Evolutionary conservation across 2,329 filamentous ascomycete species (phyloP).

Genomic region (Colletotrichum australisinense): DNA sequence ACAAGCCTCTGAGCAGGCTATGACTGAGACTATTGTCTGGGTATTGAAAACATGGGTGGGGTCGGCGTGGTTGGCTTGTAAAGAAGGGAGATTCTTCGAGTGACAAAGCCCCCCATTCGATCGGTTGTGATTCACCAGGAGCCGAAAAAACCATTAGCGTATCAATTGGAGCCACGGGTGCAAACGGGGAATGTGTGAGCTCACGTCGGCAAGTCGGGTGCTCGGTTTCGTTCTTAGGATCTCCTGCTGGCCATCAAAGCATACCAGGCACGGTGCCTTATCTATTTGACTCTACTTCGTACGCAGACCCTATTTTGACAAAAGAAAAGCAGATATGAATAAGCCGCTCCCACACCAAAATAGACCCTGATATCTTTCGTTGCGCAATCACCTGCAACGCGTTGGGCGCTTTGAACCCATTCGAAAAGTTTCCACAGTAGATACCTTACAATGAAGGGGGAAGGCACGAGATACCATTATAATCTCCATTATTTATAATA

Average conservation of each 20-base stretch:
- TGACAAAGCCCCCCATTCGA: background rate
- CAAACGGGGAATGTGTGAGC: too few species aligned
- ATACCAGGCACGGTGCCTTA: too few species aligned
- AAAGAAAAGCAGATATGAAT: too few species aligned
- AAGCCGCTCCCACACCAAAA: too few species aligned
- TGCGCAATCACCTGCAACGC: too few species aligned
- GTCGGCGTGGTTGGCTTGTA: too few species aligned
- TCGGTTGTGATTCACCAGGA: background rate
- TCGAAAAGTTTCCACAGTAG: background rate
- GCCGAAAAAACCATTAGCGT: background rate
- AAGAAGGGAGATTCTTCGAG: background rate
- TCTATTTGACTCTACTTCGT: too few species aligned
- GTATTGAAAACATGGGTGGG: background rate
- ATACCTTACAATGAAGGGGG: rapidly evolving
- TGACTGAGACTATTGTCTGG: background rate
- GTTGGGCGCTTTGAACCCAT: background rate
- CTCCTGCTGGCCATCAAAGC: too few species aligned
- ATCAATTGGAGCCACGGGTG: background rate
- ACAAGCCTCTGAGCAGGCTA: background rate
- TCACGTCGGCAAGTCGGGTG: too few species aligned
- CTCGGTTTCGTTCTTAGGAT: too few species aligned
- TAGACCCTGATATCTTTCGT: too few species aligned
- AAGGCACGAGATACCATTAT: background rate
- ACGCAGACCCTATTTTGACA: too few species aligned
- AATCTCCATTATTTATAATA: background rate